Evolutionary conservation across 2,329 filamentous ascomycete genomes (phyloP).

Genomic region (Alternaria burnsii): DNA sequence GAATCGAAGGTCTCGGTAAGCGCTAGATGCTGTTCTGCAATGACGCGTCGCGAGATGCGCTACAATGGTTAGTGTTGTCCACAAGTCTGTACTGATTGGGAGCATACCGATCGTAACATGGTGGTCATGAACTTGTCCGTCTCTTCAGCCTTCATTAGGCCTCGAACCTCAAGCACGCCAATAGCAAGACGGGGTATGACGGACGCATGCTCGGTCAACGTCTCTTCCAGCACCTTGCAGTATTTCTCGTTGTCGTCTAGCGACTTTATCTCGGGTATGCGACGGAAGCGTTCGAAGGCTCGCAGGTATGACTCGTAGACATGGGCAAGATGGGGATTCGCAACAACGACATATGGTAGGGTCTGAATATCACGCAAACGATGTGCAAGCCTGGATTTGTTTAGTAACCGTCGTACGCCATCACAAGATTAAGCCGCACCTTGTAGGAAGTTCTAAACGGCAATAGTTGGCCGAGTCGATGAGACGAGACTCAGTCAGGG

Average conservation of each 20-base stretch:
- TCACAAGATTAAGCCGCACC: slow-evolving; percentile 56
- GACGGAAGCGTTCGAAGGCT: slow-evolving; percentile 91
- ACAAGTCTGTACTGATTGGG: too few species aligned
- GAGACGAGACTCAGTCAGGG: slow-evolving; percentile 86
- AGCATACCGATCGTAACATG: slow-evolving; percentile 82
- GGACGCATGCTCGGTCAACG: slow-evolving; percentile 84
- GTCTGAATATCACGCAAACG: slow-evolving; percentile 97
- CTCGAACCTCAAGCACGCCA: slow-evolving; percentile 90
- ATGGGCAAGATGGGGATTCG: slow-evolving; percentile 91
- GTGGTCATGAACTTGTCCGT: slow-evolving; percentile 97
- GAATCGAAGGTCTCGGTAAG: slow-evolving; percentile 94
- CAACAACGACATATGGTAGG: slow-evolving; percentile 92
- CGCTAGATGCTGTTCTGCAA: slow-evolving; percentile 95
- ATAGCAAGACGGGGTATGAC: slow-evolving; percentile 95
- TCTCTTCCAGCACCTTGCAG: slow-evolving; percentile 80
- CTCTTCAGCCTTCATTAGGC: slow-evolving; percentile 79
- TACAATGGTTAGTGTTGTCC: slow-evolving; percentile 47
- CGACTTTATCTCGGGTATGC: slow-evolving; percentile 81
- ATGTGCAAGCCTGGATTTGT: slow-evolving; percentile 75
- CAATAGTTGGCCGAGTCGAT: slow-evolving; percentile 98
- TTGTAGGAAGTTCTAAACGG: slow-evolving; percentile 88
- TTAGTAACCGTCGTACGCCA: slow-evolving; percentile 19
- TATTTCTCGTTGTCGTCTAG: slow-evolving; percentile 89
- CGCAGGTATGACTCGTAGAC: slow-evolving; percentile 97
- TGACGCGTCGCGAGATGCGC: slow-evolving; percentile 94